phyloP scores from a whole-genome alignment of 2,329 filamentous ascomycete species.

The Fonsecaea multimorphosa region DNA sequence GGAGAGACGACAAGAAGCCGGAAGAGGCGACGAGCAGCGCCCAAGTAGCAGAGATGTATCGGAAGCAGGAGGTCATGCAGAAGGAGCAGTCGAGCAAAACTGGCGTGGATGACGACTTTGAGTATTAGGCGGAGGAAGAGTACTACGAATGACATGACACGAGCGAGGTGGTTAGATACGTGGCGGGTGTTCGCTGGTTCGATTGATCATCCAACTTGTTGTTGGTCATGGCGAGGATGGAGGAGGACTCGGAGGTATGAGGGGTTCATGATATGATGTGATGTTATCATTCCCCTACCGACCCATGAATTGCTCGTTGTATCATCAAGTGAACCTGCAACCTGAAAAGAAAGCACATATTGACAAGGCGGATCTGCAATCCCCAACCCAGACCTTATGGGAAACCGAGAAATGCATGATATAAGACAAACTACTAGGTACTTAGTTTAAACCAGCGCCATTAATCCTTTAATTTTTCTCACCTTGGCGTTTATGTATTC shows the following conservation, averaged over 20 bases:
- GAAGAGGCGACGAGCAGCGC: slow-evolving; percentile 83
- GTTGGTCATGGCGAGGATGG: neutral
- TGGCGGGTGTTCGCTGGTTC: neutral
- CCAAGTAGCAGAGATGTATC: slow-evolving; percentile 96
- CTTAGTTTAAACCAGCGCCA: too few relatives aligned
- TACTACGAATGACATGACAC: neutral
- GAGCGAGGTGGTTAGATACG: neutral
- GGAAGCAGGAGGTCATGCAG: slow-evolving; percentile 86
- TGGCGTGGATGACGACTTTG: slow-evolving; percentile 90
- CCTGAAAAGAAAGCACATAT: neutral
- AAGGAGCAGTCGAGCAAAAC: slow-evolving; percentile 86
- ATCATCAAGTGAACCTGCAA: neutral
- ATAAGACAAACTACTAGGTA: too few relatives aligned
- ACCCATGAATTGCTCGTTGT: neutral
- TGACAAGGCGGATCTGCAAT: neutral
- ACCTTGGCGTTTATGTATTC: too few relatives aligned
- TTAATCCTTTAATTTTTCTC: too few relatives aligned
- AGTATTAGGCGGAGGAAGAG: slow-evolving; percentile 67
- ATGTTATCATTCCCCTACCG: neutral
- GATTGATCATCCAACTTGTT: too few relatives aligned
- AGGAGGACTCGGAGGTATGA: neutral
- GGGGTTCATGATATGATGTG: neutral
- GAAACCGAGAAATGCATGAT: neutral
- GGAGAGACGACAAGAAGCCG: slow-evolving; percentile 93
- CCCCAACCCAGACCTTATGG: too few relatives aligned